These are phyloP conservation scores for Canavalia ensiformis DNA, from an alignment of 306 rosid genomes.

Conservation along the genomic window DNA sequence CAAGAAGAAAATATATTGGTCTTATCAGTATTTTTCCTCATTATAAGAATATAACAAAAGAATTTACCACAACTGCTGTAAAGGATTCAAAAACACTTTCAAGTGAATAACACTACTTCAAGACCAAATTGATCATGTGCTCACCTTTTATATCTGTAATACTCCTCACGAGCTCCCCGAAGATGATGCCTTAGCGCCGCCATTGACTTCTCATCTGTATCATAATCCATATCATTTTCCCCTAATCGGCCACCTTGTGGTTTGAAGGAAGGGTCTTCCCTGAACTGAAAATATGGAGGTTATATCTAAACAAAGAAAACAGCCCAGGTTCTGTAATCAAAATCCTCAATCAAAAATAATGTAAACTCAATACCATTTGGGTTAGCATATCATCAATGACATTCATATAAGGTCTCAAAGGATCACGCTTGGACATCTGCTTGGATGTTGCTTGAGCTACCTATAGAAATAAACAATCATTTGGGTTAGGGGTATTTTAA, in stretches of 20 bases:
- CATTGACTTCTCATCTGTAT: constrained; percentile 98
- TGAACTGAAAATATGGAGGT: constrained; percentile 64
- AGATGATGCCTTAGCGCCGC: constrained; percentile 92
- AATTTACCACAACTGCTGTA: constrained; percentile 26
- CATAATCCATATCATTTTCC: constrained; percentile 96
- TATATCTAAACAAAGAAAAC: constrained; percentile 42
- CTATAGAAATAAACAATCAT: constrained; percentile 58
- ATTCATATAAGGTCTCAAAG: constrained; percentile 89
- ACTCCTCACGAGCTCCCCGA: constrained; percentile 88
- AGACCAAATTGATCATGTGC: constrained; percentile 31
- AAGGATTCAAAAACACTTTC: constrained; percentile 29
- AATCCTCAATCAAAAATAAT: constrained; percentile 17
- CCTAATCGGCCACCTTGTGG: constrained; percentile 95
- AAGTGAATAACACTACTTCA: constrained; percentile 32
- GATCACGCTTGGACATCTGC: constrained; percentile 96
- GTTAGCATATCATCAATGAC: constrained; percentile 82
- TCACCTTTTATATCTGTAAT: constrained; percentile 91
- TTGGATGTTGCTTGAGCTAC: constrained; percentile 96
- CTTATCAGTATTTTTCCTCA: neutral
- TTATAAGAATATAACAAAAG: constrained; percentile 25
- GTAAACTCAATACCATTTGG: constrained; percentile 72
- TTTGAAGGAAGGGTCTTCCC: constrained; percentile 92
- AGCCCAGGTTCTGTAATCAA: constrained; percentile 23
- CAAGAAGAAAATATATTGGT: constrained; percentile 21
- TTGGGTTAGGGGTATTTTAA: constrained; percentile 2